Conservation (phyloP, 805 yeast species). For the Scheffersomyces ergatensis region DNA sequence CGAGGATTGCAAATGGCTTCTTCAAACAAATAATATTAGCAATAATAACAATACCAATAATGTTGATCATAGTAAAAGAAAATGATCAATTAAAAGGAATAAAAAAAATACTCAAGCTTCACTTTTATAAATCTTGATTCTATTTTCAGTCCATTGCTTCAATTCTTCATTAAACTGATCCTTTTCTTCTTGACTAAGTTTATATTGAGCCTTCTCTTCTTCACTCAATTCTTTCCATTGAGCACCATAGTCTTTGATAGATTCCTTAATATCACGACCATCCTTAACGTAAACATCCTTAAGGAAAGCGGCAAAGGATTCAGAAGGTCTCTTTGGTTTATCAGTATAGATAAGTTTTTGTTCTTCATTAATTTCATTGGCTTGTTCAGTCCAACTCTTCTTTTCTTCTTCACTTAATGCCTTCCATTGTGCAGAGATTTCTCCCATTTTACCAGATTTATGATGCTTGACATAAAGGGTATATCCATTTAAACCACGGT, state of each 20-base stretch:
- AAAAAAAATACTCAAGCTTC: no score
- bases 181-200: conserved; percentile 14
- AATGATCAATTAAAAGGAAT: no score
- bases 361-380: conserved; percentile 27
- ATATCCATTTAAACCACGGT: conserved; percentile 11
- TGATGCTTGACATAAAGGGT: conserved; percentile 3
- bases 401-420: conserved; percentile 26
- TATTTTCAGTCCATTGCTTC: conserved; percentile 21
- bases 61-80: no score
- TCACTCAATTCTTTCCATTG: conserved; percentile 30
- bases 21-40: no score
- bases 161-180: conserved; percentile 17
- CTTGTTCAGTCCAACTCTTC: conserved; percentile 19
- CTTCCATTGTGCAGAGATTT: conserved; percentile 21
- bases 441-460: conserved; percentile 11
- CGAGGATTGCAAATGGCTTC: no score
- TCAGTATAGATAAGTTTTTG: conserved; percentile 20
- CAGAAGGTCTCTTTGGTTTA: conserved; percentile 32
- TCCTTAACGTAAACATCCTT: conserved; percentile 22
- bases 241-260: conserved; percentile 21
- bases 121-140: no score
- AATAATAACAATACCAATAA: no score
- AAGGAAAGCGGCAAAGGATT: conserved; percentile 28
- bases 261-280: conserved; percentile 21
- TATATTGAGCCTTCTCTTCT: conserved; percentile 25